These are phyloP conservation scores for Suillus americanus DNA, from an alignment of 768 basidiomycete species.

Conservation along the genomic window DNA sequence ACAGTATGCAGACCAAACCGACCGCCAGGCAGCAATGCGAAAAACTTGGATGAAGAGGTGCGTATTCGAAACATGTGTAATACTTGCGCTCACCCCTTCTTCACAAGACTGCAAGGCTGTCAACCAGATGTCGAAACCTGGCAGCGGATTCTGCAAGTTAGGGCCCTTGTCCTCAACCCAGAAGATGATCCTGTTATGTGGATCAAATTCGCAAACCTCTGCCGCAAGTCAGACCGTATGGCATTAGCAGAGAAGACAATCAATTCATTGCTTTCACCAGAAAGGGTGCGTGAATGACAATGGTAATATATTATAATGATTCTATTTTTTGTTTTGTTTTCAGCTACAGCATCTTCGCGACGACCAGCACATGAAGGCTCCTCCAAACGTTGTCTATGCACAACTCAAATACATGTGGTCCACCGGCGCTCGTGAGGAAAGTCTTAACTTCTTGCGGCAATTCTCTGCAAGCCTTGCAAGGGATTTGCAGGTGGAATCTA, in stretches of 20 bases:
- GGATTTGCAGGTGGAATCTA: slow-evolving; percentile 67
- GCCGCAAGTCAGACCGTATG: slow-evolving; percentile 93
- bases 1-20: slow-evolving; percentile 89
- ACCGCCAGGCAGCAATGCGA: slow-evolving; percentile 85
- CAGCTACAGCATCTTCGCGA: slow-evolving; percentile 49
- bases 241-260: slow-evolving; percentile 96
- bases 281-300: slow-evolving; percentile 44
- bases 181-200: slow-evolving; percentile 96
- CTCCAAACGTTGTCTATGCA: slow-evolving; percentile 94
- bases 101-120: slow-evolving; percentile 81
- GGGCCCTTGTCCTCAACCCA: slow-evolving; percentile 89
- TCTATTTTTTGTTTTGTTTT: neutral
- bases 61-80: slow-evolving; percentile 12
- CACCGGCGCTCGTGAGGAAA: slow-evolving; percentile 72
- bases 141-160: slow-evolving; percentile 96
- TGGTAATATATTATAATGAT: too few relatives aligned
- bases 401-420: slow-evolving; percentile 98
- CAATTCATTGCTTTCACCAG: slow-evolving; percentile 82
- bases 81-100: neutral
- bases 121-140: slow-evolving; percentile 99
- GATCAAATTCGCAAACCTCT: slow-evolving; percentile 98
- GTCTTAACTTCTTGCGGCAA: slow-evolving; percentile 76
- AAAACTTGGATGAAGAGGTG: slow-evolving; percentile 98
- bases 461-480: slow-evolving; percentile 76
- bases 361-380: slow-evolving; percentile 65